Percentiles rank a stretch among this genome's conserved stretches.
Evolutionary conservation across 129 eudicot species (phyloP).

Genomic region (Flaveria linearis): DNA sequence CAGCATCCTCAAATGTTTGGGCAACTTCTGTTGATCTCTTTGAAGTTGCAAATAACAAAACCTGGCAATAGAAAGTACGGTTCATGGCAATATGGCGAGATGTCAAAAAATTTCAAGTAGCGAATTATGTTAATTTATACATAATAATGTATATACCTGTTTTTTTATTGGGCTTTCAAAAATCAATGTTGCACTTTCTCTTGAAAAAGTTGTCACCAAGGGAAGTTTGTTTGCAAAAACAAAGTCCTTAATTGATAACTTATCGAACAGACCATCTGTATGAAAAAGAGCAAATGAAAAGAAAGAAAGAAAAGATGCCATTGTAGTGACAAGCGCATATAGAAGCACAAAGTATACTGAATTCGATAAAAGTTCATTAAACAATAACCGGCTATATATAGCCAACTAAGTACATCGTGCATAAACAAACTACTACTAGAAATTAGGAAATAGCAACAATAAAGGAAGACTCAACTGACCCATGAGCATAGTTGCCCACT

Average conservation of each 20-base stretch:
- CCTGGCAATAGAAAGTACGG: constrained; percentile 36
- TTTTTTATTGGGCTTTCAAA: constrained; percentile 77
- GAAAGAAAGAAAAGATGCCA: background rate
- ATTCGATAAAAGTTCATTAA: no score
- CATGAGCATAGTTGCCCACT: no score
- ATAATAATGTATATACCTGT: constrained; percentile 49
- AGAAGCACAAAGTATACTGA: no score
- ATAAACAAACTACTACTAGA: no score
- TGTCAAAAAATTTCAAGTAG: constrained; percentile 1
- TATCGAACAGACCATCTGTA: constrained; percentile 68
- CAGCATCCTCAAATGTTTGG: constrained; percentile 71
- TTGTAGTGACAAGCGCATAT: no score
- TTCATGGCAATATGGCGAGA: background rate
- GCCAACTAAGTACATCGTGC: no score
- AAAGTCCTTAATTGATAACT: constrained; percentile 69
- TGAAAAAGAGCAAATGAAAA: constrained; percentile 16
- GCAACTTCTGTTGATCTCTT: constrained; percentile 52
- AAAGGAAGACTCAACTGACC: no score
- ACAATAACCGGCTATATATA: no score
- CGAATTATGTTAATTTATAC: background rate
- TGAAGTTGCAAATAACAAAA: constrained; percentile 70
- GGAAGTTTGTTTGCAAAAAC: constrained; percentile 85
- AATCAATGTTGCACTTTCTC: constrained; percentile 67
- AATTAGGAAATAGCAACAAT: no score
- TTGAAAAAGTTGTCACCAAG: constrained; percentile 72